Percentiles rank a stretch among this genome's conserved stretches.
phyloP scores from a whole-genome alignment of 2,329 filamentous ascomycete genomes.

The Microdochium nivale region DNA sequence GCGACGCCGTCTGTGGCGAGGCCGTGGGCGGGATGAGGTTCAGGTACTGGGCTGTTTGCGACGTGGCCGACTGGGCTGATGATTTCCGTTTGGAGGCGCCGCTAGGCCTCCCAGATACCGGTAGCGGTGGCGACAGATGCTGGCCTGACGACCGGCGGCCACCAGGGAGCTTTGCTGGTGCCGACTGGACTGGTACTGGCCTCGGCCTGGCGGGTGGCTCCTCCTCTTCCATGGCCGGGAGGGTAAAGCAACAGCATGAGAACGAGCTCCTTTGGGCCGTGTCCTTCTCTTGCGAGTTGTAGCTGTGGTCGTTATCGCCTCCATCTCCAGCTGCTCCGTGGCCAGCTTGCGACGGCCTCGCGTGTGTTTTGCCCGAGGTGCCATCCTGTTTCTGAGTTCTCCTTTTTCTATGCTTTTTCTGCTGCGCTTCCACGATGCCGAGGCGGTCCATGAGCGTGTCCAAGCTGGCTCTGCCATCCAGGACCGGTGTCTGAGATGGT shows the following conservation, averaged over 20 bases:
- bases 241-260: constrained; percentile 47
- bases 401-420: constrained; percentile 16
- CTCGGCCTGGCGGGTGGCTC: constrained; percentile 32
- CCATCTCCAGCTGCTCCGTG: constrained; percentile 16
- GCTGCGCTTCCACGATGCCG: constrained; percentile 61
- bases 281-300: constrained; percentile 11
- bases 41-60: constrained; percentile 39
- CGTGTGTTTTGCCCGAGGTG: constrained; percentile 9
- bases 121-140: constrained; percentile 18
- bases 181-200: constrained; percentile 34
- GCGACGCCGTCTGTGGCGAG: constrained; percentile 59
- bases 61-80: constrained; percentile 16
- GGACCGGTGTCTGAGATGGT: constrained; percentile 38
- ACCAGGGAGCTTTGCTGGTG: constrained; percentile 17
- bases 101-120: constrained; percentile 11
- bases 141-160: constrained; percentile 15
- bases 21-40: constrained; percentile 62
- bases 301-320: constrained; percentile 5
- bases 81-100: constrained; percentile 11
- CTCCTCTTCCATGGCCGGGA: constrained; percentile 37
- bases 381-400: constrained; percentile 7
- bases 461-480: constrained; percentile 65
- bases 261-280: constrained; percentile 22
- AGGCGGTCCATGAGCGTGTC: constrained; percentile 79
- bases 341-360: constrained; percentile 10